A percentile compares a stretch with the other conserved stretches of the same genome.
Evolutionary conservation across 1,284 basidiomycete genomes (phyloP).

Genomic region (Fistulinella cinereoalba): DNA sequence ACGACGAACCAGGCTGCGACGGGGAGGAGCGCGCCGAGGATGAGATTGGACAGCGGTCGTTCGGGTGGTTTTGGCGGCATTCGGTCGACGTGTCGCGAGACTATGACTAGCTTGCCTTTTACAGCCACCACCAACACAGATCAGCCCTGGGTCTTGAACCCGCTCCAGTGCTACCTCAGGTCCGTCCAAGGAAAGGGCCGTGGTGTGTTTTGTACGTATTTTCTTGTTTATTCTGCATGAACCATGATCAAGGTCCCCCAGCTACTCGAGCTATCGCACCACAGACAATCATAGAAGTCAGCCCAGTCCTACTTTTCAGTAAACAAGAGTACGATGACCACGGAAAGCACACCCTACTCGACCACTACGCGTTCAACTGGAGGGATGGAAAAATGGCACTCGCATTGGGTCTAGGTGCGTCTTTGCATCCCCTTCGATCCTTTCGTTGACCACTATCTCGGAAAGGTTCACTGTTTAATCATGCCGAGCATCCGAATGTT

Average conservation of each 20-base stretch:
- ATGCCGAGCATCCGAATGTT: slow-evolving; percentile 69
- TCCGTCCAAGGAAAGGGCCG: slow-evolving; percentile 51
- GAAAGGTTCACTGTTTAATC: slow-evolving; percentile 81
- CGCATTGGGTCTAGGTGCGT: slow-evolving; percentile 79
- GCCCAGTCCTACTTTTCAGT: slow-evolving; percentile 80
- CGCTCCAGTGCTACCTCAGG: slow-evolving; percentile 17
- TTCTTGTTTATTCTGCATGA: neutral
- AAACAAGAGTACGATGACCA: slow-evolving; percentile 69
- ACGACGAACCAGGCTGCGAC: slow-evolving; percentile 67
- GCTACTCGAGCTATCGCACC: slow-evolving; percentile 59
- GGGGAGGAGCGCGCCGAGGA: slow-evolving; percentile 60
- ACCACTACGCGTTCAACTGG: slow-evolving; percentile 89
- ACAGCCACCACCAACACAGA: slow-evolving; percentile 11
- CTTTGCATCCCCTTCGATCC: neutral
- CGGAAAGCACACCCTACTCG: slow-evolving; percentile 70
- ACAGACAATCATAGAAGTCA: slow-evolving; percentile 74
- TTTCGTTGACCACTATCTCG: neutral
- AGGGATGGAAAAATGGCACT: slow-evolving; percentile 79
- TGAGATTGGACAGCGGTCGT: slow-evolving; percentile 50
- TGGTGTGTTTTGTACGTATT: slow-evolving; percentile 60
- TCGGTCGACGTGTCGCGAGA: neutral
- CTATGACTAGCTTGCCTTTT: slow-evolving; percentile 16
- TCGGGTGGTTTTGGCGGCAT: slow-evolving; percentile 34
- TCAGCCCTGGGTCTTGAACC: slow-evolving; percentile 16
- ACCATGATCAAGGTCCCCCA: slow-evolving; percentile 27